phyloP scores from a whole-genome alignment of 1,139 yeast genomes.

The Geotrichum bryndzae region DNA sequence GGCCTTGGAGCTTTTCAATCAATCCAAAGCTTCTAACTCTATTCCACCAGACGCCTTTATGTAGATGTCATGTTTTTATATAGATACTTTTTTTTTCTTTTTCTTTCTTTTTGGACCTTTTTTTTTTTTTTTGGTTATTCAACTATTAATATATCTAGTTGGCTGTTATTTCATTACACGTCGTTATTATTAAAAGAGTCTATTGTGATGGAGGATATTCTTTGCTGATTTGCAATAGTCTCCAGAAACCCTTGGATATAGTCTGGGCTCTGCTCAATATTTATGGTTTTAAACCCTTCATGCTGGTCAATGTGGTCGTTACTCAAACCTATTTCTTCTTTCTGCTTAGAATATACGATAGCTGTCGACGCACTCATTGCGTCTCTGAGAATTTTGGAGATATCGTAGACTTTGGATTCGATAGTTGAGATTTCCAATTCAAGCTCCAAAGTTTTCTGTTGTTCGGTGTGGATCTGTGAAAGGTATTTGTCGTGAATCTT shows the following conservation, averaged over 20 bases:
- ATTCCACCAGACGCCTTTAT: constrained; percentile 57
- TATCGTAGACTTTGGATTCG: constrained; percentile 22
- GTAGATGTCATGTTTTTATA: constrained; percentile 9
- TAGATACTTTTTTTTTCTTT: not conserved
- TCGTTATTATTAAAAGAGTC: not conserved
- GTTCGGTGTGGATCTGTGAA: constrained; percentile 25
- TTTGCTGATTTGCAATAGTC: not conserved
- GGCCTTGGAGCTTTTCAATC: constrained; percentile 67
- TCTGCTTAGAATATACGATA: not conserved
- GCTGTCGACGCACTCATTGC: constrained; percentile 8
- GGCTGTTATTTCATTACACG: not conserved
- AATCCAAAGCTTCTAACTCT: constrained; percentile 44
- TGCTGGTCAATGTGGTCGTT: not conserved
- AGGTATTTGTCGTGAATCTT: constrained; percentile 25
- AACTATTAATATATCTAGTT: not conserved
- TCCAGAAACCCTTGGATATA: constrained; percentile 15
- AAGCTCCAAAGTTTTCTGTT: constrained; percentile 22
- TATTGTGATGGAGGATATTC: not conserved
- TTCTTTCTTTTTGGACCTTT: not conserved
- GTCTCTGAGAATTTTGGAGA: constrained; percentile 24
- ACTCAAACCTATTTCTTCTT: not conserved
- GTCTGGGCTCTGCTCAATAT: constrained; percentile 16
- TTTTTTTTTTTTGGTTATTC: not conserved
- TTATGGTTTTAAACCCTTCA: not conserved
- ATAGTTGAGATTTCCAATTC: constrained; percentile 25